phyloP scores from a whole-genome alignment of 108 stramenopile species.

The Epithemia pelagica region DNA sequence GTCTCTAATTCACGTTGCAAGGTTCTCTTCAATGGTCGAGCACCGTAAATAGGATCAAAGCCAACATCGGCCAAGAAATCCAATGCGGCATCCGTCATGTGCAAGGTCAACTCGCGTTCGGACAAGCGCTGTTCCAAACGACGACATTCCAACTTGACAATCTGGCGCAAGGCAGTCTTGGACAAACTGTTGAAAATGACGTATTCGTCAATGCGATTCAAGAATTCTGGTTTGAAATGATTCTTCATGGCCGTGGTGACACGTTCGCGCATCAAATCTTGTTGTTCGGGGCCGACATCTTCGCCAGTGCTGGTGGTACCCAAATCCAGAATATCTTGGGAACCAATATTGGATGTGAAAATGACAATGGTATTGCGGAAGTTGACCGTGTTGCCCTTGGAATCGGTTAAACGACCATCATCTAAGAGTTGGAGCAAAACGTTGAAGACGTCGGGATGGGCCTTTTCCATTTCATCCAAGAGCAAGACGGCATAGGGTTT shows the following conservation, averaged over 20 bases:
- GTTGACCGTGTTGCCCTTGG: conserved; percentile 92
- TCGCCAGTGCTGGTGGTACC: conserved; percentile 29
- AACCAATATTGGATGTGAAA: conserved; percentile 96
- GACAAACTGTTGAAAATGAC: conserved; percentile 94
- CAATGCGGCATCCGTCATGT: conserved; percentile 58
- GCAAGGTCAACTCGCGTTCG: conserved; percentile 61
- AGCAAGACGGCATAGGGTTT: conserved; percentile 94
- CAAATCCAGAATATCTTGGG: conserved; percentile 81
- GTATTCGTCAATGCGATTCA: conserved; percentile 95
- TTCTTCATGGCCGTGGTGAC: conserved; percentile 73
- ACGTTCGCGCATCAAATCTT: conserved; percentile 55
- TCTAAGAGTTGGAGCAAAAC: conserved; percentile 95
- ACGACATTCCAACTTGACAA: conserved; percentile 74
- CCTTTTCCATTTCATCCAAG: conserved; percentile 99
- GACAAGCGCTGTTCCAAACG: conserved; percentile 67
- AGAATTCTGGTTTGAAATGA: conserved; percentile 94
- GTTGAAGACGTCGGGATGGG: conserved; percentile 97
- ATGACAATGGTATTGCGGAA: conserved; percentile 95
- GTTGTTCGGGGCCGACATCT: conserved; percentile 18
- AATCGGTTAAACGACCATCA: conserved; percentile 97
- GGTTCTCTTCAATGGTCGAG: conserved; percentile 92
- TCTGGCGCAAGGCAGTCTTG: conserved; percentile 76
- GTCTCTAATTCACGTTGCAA: conserved; percentile 96
- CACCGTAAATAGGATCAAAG: conserved; percentile 94
- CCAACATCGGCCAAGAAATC: conserved; percentile 80